These are phyloP conservation scores for Leccinum truebloodii DNA, from an alignment of 768 basidiomycete species.

Conservation along the genomic window DNA sequence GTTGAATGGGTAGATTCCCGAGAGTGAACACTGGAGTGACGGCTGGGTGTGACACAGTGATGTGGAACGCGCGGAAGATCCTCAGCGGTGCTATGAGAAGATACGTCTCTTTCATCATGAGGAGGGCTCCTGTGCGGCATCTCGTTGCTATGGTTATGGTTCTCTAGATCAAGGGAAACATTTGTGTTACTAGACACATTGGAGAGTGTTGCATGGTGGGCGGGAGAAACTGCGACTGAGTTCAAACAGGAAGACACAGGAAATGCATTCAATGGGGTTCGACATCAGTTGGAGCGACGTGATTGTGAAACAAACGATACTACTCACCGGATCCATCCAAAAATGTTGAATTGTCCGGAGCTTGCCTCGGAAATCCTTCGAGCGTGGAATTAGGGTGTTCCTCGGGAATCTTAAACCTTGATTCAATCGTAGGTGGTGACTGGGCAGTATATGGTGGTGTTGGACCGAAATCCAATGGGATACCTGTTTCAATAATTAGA, in stretches of 20 bases:
- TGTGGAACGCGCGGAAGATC: not conserved
- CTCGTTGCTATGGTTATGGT: not conserved
- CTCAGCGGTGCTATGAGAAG: slow-evolving; percentile 39
- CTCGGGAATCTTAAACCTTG: not conserved
- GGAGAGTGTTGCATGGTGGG: slow-evolving; percentile 1
- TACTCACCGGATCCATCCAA: slow-evolving; percentile 1
- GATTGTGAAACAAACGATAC: not conserved
- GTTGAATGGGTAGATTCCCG: not conserved
- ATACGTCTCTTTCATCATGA: slow-evolving; percentile 4
- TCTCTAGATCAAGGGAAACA: slow-evolving; percentile 6
- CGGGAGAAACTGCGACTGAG: not conserved
- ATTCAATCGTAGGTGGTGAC: not conserved
- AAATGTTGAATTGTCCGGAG: slow-evolving; percentile 5
- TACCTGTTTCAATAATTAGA: not conserved
- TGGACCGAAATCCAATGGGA: slow-evolving; percentile 19
- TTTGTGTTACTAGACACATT: slow-evolving; percentile 9
- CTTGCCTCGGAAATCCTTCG: slow-evolving; percentile 23
- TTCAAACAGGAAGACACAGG: slow-evolving; percentile 2
- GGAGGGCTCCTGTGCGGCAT: not conserved
- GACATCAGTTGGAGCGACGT: not conserved
- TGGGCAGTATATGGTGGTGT: slow-evolving; percentile 27
- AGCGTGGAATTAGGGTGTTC: slow-evolving; percentile 18
- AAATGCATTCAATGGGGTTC: not conserved
- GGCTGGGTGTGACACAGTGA: not conserved
- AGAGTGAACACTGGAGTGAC: slow-evolving; percentile 2